Base-by-base conservation (phyloP, 257 asterid species). In the Perilla frutescens region DNA sequence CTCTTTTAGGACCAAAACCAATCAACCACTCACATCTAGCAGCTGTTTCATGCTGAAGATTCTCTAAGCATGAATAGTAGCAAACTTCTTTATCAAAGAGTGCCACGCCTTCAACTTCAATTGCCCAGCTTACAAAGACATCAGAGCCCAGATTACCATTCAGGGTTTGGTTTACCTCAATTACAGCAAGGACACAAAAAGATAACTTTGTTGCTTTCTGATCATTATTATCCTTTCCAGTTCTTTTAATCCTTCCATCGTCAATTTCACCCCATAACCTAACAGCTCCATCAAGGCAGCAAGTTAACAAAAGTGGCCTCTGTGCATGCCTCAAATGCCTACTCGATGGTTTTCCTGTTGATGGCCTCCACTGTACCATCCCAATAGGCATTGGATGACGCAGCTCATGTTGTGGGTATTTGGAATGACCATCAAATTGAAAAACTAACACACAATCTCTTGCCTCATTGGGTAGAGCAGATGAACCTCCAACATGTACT, bases 351-450 rank as follows among this genome's bases (percentile, higher is more conserved):
- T 80, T 86, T 76, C 91, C 83, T 53, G 84, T 81, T 72, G 83
- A 82, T 20, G 99, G 99, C 80, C 99, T 91, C 98, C 98, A 95
- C 72, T 95, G 98, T 61, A 95, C 89, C 93, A 84, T 85, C 68
- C 83, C 77, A 71, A 95, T 83, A 84, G 96, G 93, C 83, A 82
- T 77, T 5, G 99, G 98, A 86, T 91, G 97, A 13, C 60, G 86
- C 73, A 95, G 88, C 80, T 82, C 86, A 53, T 87, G 85, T 78
- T 84, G 88, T 45, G 79, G 62, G 73, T 69, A 80, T 70, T 63
- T 75, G 64, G 85, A 74, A 73, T 70, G 78, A 7, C 79, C 89
- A 51, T 81, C 86, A 66, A 87, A 87, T 77, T 77, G 89, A 71
- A 75, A 86, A 76, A 88, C 91, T 20, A 88, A 81, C 68, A 86